A percentile compares a stretch with the other conserved stretches of the same genome.
These are phyloP conservation scores for Malus sylvestris DNA, from an alignment of 306 rosid species.

Conservation along the genomic window DNA sequence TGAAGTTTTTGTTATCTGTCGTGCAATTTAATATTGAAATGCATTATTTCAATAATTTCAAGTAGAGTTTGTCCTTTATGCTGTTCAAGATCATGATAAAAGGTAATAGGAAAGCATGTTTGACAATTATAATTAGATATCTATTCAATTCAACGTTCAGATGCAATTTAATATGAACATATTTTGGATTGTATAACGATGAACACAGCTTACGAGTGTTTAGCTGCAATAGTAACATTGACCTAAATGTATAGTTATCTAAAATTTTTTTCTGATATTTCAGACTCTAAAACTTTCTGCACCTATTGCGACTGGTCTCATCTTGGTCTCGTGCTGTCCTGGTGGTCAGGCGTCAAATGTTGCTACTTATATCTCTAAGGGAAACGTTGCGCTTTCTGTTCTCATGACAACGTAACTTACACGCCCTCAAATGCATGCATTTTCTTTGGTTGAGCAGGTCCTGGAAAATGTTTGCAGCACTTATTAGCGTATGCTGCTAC, in stretches of 20 bases:
- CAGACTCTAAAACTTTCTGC: conserved; percentile 89
- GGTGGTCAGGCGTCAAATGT: conserved; percentile 99
- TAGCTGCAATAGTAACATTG: not conserved
- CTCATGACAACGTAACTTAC: conserved; percentile 82
- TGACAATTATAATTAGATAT: not conserved
- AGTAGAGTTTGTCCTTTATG: not conserved
- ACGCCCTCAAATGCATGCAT: conserved; percentile 9
- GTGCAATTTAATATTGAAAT: not conserved
- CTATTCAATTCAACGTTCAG: not conserved
- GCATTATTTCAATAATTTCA: not conserved
- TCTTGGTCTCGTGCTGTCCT: conserved; percentile 96
- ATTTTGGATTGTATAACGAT: no score
- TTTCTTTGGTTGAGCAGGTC: not conserved
- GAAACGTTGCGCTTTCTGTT: conserved; percentile 94
- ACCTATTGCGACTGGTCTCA: conserved; percentile 96
- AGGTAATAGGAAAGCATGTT: not conserved
- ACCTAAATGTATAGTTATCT: not conserved
- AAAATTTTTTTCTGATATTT: conserved; percentile 17
- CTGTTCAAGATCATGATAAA: not conserved
- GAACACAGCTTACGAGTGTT: not conserved
- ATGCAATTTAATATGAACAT: no score
- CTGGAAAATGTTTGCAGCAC: not conserved
- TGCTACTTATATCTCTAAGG: conserved; percentile 89
- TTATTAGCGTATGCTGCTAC: not conserved
- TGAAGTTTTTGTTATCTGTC: not conserved